Evolutionary conservation across 257 asterid species (phyloP).

Genomic region (Solanum peruvianum): DNA sequence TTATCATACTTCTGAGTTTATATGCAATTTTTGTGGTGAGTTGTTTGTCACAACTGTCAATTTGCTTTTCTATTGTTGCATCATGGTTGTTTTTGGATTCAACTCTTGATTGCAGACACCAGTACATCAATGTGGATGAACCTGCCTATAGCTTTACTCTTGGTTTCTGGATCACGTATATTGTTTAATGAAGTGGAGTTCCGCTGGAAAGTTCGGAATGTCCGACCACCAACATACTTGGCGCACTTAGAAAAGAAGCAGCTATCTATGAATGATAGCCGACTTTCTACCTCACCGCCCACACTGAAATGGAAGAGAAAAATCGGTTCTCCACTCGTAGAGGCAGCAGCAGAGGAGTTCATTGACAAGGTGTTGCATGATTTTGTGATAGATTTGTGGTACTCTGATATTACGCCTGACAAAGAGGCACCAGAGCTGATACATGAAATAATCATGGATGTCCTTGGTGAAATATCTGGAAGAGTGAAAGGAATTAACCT

Average conservation of each 20-base stretch:
- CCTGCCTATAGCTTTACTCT: conserved; percentile 68
- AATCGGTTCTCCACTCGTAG: conserved; percentile 71
- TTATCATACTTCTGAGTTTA: neutral
- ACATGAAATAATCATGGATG: conserved; percentile 68
- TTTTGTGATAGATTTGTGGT: conserved; percentile 87
- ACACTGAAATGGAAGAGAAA: conserved; percentile 88
- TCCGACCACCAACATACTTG: conserved; percentile 46
- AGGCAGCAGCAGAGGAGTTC: conserved; percentile 79
- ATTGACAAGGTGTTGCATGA: conserved; percentile 71
- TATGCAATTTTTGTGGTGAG: neutral
- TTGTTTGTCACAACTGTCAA: neutral
- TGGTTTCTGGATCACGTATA: conserved; percentile 67
- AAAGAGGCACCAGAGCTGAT: conserved; percentile 79
- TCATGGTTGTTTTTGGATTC: neutral
- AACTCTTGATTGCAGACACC: conserved; percentile 53
- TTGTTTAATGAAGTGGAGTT: conserved; percentile 74
- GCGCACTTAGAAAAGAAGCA: conserved; percentile 87
- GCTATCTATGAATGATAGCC: conserved; percentile 76
- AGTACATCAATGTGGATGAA: conserved; percentile 97
- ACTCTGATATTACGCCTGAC: conserved; percentile 86
- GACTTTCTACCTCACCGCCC: conserved; percentile 49
- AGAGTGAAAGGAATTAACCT: conserved; percentile 84
- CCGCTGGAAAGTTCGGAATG: conserved; percentile 57
- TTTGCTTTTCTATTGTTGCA: neutral
- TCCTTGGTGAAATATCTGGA: conserved; percentile 75